A percentile compares a stretch with the other conserved stretches of the same genome.
phyloP scores from a whole-genome alignment of 2,329 filamentous ascomycete genomes.

The Colletotrichum theobromicola region DNA sequence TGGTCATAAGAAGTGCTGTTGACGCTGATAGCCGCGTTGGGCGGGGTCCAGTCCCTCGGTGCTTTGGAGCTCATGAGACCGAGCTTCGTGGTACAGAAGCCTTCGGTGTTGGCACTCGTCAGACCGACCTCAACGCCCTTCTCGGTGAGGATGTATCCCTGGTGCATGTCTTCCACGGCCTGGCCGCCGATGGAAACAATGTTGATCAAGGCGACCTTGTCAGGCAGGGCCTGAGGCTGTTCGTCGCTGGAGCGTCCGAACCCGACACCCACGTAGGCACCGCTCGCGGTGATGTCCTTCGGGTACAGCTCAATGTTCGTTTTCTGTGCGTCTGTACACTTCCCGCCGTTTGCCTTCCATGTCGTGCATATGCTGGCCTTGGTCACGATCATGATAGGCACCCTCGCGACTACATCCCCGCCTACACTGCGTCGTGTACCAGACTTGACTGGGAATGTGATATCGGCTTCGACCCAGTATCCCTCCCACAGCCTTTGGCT shows the following conservation, averaged over 20 bases:
- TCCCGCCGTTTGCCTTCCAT: neutral
- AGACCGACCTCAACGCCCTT: neutral
- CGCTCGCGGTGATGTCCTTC: neutral
- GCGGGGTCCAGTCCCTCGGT: neutral
- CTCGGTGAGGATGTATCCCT: neutral
- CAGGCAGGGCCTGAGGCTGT: neutral
- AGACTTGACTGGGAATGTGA: neutral
- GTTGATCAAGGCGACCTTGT: neutral
- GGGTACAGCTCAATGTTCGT: neutral
- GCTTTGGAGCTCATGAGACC: neutral
- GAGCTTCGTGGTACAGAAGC: neutral
- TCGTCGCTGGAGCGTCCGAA: neutral
- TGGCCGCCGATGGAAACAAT: neutral
- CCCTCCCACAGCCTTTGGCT: neutral
- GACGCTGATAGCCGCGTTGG: neutral
- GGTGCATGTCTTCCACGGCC: neutral
- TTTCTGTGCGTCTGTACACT: neutral
- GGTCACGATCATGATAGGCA: neutral
- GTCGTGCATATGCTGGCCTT: neutral
- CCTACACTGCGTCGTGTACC: neutral
- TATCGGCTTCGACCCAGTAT: conserved; percentile 1
- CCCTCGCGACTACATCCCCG: neutral
- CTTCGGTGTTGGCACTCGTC: neutral
- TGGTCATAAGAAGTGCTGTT: neutral
- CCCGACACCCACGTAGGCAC: conserved; percentile 4